phyloP scores from a whole-genome alignment of 176 grass and related monocot genomes.

The Dactylis glomerata region DNA sequence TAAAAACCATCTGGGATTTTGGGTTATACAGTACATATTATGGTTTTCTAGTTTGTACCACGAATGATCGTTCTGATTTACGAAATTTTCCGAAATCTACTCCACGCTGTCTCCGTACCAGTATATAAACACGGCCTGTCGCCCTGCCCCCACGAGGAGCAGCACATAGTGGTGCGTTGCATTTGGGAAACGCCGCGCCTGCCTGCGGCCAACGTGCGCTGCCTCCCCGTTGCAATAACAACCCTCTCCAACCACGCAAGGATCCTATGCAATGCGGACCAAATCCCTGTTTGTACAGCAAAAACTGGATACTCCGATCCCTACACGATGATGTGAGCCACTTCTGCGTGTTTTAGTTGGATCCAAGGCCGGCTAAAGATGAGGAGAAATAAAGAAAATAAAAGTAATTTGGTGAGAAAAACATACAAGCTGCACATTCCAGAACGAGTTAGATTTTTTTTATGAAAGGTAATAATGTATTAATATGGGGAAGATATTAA shows the following conservation, averaged over 20 bases:
- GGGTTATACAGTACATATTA: too few species aligned
- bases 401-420: not conserved
- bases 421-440: too few species aligned
- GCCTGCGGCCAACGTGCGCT: conserved; percentile 38
- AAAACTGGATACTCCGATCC: not conserved
- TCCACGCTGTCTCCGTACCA: not conserved
- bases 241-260: not conserved
- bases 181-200: conserved; percentile 4
- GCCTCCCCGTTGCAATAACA: conserved; percentile 15
- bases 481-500: too few species aligned
- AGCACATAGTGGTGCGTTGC: not conserved
- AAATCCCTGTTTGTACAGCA: not conserved
- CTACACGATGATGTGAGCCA: not conserved
- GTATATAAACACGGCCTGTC: not conserved
- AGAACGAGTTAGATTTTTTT: too few species aligned
- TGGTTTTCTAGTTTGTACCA: too few species aligned
- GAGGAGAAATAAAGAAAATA: too few species aligned
- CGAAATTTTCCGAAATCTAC: too few species aligned
- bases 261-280: conserved; percentile 29
- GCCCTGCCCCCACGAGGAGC: not conserved
- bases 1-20: too few species aligned
- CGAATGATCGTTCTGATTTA: too few species aligned
- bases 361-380: not conserved
- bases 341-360: not conserved
- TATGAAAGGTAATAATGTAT: too few species aligned